Base-by-base conservation (phyloP, 768 basidiomycete species). In the Hemileccinum rubropunctum region DNA sequence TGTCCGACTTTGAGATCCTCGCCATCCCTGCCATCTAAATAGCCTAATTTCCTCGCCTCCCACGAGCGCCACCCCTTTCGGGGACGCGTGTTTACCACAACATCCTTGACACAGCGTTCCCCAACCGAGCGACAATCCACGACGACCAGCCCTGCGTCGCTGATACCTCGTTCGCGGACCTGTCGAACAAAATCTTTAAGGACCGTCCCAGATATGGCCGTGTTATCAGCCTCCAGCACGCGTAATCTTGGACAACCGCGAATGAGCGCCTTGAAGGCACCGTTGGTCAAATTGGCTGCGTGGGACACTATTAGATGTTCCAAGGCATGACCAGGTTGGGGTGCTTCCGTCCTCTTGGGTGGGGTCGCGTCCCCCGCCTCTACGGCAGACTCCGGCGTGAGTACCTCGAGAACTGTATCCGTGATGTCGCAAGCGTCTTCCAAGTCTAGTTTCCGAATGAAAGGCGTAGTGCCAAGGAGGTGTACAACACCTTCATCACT, bases 401-500 rank as follows among this genome's bases (percentile, higher is more conserved):
- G 71, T 0, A 74, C 72, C 17, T 73, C 71, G 21, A 95, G 65
- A n/a, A 93, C 77, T 3, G 74, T 69, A 64, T 95, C 91, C 1
- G 81, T 86, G 46, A 94, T 80, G 15, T 83, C 78, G 12, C 69
- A 66, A 6, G 90, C 90, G 56, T 91, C 88, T 62, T 95, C 94
- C n/a, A 97, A 71, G 64, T 97, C 94, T 35, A 95, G 70, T 39
- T 80, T 81, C 47, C 83, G 77, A 41, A 97, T 82, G 52, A 75
- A 65, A 1, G 88, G 88, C 3, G 84, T 85, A 13, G 85, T 86
- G 39, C 68, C 69, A 32, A 97, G 69, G 18, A 97, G 74, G 37
- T 76, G 75, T 15, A 91, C 70, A 7, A 97, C 69, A n/a, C 91
- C 92, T 3, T 79, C 80, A 53, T 90, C 83, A 54, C 76, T 80